Evolutionary conservation across 2,329 filamentous ascomycete genomes (phyloP).

Genomic region (Talaromyces sp.): DNA sequence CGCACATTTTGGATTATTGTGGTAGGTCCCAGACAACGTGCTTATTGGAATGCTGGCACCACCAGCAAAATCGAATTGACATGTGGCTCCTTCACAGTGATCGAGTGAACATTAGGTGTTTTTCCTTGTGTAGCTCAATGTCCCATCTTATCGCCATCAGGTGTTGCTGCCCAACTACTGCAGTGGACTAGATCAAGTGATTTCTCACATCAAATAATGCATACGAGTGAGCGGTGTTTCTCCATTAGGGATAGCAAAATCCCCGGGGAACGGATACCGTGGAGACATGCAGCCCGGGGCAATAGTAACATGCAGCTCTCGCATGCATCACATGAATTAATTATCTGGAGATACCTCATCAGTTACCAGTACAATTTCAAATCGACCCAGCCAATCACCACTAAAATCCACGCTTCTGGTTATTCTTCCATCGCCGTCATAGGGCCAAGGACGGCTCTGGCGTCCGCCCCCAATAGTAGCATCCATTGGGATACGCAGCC

Average conservation of each 20-base stretch:
- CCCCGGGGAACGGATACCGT: not conserved
- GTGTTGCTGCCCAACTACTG: constrained; percentile 1
- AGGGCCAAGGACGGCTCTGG: not conserved
- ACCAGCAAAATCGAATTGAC: not conserved
- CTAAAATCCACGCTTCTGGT: not conserved
- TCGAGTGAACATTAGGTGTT: not conserved
- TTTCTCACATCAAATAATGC: not conserved
- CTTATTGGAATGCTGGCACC: not conserved
- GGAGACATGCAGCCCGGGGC: not conserved
- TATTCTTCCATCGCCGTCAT: not conserved
- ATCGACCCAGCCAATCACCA: not conserved
- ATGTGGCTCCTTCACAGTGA: not conserved
- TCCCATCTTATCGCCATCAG: not conserved
- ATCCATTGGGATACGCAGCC: not conserved
- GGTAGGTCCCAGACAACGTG: not conserved
- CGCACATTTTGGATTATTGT: not conserved
- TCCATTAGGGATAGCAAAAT: not conserved
- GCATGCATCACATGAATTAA: not conserved
- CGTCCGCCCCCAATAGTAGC: not conserved
- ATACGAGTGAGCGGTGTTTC: not conserved
- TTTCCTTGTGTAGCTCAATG: not conserved
- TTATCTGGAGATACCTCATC: not conserved
- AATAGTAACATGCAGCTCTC: not conserved
- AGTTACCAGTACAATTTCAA: not conserved
- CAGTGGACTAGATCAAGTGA: not conserved